phyloP scores from a whole-genome alignment of 768 basidiomycete species.

The Tylopilus subfusipes region DNA sequence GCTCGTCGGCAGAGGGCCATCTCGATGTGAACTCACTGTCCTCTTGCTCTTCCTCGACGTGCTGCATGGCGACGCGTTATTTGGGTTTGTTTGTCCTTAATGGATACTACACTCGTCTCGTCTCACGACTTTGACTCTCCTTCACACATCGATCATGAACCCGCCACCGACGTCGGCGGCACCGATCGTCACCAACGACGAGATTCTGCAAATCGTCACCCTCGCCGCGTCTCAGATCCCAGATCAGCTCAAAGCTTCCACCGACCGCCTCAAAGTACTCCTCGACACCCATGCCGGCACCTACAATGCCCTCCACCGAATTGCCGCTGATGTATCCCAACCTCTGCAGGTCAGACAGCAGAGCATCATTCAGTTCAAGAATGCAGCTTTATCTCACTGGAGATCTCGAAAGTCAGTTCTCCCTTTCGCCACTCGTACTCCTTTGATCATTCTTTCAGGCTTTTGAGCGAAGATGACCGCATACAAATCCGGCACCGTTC shows the following conservation, averaged over 20 bases:
- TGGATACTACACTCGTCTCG: slow-evolving; percentile 1
- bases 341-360: slow-evolving; percentile 70
- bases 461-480: slow-evolving; percentile 67
- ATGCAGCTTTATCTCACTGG: slow-evolving; percentile 72
- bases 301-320: slow-evolving; percentile 67
- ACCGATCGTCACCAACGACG: slow-evolving; percentile 51
- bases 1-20: background rate
- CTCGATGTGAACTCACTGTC: slow-evolving; percentile 1
- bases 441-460: slow-evolving; percentile 38
- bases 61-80: slow-evolving; percentile 41
- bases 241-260: slow-evolving; percentile 41
- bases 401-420: slow-evolving; percentile 62
- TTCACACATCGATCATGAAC: slow-evolving; percentile 22
- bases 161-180: slow-evolving; percentile 6
- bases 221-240: slow-evolving; percentile 76
- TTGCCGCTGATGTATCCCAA: slow-evolving; percentile 59
- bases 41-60: background rate
- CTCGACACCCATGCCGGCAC: slow-evolving; percentile 62
- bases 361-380: slow-evolving; percentile 89
- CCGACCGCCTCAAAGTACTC: slow-evolving; percentile 63
- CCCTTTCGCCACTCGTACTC: background rate
- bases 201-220: slow-evolving; percentile 62
- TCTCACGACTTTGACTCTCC: background rate
- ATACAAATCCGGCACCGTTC: slow-evolving; percentile 60
- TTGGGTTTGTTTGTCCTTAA: slow-evolving; percentile 32